Evolutionary conservation across 352 stramenopile species (phyloP).

Genomic region (Thalassiosira allenii): DNA sequence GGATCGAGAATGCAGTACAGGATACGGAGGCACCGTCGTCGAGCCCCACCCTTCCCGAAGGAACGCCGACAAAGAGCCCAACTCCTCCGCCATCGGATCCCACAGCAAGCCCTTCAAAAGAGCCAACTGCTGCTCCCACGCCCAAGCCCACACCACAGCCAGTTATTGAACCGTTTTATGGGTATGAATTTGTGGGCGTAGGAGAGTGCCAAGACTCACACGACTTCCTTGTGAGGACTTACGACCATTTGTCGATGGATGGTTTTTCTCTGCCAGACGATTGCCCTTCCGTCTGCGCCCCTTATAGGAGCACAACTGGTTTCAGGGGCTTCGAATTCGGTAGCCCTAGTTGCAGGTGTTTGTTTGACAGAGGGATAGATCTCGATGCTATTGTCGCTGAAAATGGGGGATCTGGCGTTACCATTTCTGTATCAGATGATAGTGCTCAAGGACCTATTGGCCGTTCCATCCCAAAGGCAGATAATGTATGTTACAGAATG

Average conservation of each 20-base stretch:
- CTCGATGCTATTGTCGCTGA: not conserved
- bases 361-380: constrained; percentile 14
- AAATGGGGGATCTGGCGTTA: not conserved
- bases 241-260: too few species aligned
- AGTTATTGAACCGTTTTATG: constrained; percentile 6
- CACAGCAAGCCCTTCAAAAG: too few species aligned
- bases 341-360: not conserved
- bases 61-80: too few species aligned
- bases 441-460: not conserved
- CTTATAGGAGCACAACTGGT: not conserved
- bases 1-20: not conserved
- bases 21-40: not conserved
- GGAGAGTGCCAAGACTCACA: constrained; percentile 10
- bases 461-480: too few species aligned
- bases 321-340: constrained; percentile 20
- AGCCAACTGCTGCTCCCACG: not conserved
- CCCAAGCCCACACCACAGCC: not conserved
- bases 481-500: constrained; percentile 20
- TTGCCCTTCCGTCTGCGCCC: constrained; percentile 10
- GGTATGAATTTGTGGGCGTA: constrained; percentile 2
- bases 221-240: too few species aligned
- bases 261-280: too few species aligned
- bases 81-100: too few species aligned
- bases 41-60: too few species aligned
- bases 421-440: not conserved